These are phyloP conservation scores for Chalaropsis thielavioides DNA, from an alignment of 2,329 filamentous ascomycete species.

Conservation along the genomic window DNA sequence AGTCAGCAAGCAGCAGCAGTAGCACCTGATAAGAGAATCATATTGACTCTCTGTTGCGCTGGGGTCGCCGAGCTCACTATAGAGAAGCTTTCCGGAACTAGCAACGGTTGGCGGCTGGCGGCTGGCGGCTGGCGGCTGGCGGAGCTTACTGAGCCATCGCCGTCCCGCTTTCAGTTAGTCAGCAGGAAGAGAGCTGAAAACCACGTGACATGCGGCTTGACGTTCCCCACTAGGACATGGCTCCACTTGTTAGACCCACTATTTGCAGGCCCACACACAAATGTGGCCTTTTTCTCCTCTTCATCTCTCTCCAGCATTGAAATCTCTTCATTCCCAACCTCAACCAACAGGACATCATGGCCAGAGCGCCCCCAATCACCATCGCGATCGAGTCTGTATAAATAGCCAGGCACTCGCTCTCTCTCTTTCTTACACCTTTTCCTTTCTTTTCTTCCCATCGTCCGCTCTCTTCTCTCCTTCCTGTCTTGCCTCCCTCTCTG, in stretches of 20 bases:
- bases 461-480: not conserved
- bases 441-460: not conserved
- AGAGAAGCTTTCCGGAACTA: not conserved
- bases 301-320: not conserved
- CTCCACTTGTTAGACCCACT: too few relatives aligned
- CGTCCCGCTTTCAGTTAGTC: too few relatives aligned
- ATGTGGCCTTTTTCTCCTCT: not conserved
- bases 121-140: not conserved
- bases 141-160: not conserved
- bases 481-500: not conserved
- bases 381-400: slow-evolving; percentile 15
- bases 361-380: not conserved
- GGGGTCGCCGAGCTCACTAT: not conserved
- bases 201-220: not conserved
- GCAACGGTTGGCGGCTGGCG: not conserved
- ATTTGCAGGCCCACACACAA: not conserved
- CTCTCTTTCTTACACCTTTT: slow-evolving; percentile 14
- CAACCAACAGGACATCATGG: slow-evolving; percentile 8
- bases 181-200: too few relatives aligned
- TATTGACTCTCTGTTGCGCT: not conserved
- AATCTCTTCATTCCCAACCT: not conserved
- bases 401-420: slow-evolving; percentile 19
- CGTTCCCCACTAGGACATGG: too few relatives aligned
- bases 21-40: not conserved
- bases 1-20: not conserved